Evolutionary conservation across 257 asterid species (phyloP).

Genomic region (Solanum phureja): DNA sequence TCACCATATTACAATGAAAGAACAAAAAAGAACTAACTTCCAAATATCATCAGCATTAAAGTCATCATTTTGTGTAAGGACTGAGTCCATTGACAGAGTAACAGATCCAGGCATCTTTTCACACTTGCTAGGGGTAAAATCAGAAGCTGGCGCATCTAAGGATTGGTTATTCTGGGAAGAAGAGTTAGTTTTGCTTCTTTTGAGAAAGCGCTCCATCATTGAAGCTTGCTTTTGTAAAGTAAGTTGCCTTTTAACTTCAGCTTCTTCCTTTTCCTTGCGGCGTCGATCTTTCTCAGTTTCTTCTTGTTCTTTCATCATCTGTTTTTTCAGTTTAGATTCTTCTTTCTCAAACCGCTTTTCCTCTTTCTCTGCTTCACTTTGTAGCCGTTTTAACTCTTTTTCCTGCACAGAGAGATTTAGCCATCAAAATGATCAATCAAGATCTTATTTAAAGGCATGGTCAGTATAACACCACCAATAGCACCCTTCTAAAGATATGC

Average conservation of each 20-base stretch:
- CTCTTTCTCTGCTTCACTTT: conserved; percentile 77
- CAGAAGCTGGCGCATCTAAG: conserved; percentile 16
- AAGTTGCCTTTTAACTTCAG: conserved; percentile 47
- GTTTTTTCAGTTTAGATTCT: conserved; percentile 61
- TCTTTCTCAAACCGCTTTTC: conserved; percentile 63
- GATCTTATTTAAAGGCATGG: neutral
- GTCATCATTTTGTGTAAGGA: conserved; percentile 30
- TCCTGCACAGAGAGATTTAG: conserved; percentile 33
- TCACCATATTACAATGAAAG: neutral
- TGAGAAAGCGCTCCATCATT: conserved; percentile 83
- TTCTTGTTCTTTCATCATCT: conserved; percentile 60
- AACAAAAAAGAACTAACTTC: conserved; percentile 34
- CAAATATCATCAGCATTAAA: conserved; percentile 38
- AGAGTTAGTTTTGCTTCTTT: conserved; percentile 30
- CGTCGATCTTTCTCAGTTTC: conserved; percentile 62
- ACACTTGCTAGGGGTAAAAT: conserved; percentile 14
- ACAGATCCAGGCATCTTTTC: conserved; percentile 38
- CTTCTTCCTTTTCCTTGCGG: conserved; percentile 86
- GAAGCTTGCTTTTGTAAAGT: conserved; percentile 85
- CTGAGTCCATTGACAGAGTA: conserved; percentile 53
- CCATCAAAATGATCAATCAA: neutral
- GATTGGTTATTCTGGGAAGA: conserved; percentile 25
- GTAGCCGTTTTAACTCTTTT: conserved; percentile 58
- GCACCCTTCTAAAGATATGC: neutral
- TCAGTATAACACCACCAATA: neutral